phyloP scores from a whole-genome alignment of 352 stramenopile species.

The Thraustotheca clavata region DNA sequence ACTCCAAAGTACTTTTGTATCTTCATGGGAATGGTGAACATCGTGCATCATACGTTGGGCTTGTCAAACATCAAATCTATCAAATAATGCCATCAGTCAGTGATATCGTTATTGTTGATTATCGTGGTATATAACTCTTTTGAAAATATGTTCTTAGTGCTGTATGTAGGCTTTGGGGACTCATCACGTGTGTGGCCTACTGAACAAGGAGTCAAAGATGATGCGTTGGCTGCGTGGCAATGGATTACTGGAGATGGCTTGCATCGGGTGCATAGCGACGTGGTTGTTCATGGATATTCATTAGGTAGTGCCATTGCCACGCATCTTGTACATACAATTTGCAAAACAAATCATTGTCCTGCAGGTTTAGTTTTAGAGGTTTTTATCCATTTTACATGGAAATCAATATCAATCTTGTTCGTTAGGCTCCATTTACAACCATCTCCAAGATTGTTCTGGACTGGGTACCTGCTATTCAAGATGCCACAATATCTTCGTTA shows the following conservation, averaged over 20 bases:
- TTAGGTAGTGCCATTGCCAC: slow-evolving; percentile 15
- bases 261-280: neutral
- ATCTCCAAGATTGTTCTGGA: slow-evolving; percentile 1
- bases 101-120: slow-evolving; percentile 1
- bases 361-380: slow-evolving; percentile 10
- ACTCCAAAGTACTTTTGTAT: slow-evolving; percentile 8
- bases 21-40: slow-evolving; percentile 16
- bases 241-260: neutral
- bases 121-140: neutral
- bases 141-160: neutral
- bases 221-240: neutral
- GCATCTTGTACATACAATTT: slow-evolving; percentile 8
- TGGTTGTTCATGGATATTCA: slow-evolving; percentile 17
- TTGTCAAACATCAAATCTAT: neutral
- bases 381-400: neutral
- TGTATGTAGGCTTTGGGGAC: slow-evolving; percentile 13
- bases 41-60: neutral
- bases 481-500: neutral
- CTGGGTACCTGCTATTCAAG: neutral
- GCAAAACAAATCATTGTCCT: neutral
- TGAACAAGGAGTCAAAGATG: slow-evolving; percentile 12
- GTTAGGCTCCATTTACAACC: slow-evolving; percentile 10
- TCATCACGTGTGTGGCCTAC: slow-evolving; percentile 8
- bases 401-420: neutral
- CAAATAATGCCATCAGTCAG: neutral